Evolutionary conservation across 1,139 yeast genomes (phyloP), one percentile per base, ranked within the genome.

Genomic region (Kodamaea sp.): DNA sequence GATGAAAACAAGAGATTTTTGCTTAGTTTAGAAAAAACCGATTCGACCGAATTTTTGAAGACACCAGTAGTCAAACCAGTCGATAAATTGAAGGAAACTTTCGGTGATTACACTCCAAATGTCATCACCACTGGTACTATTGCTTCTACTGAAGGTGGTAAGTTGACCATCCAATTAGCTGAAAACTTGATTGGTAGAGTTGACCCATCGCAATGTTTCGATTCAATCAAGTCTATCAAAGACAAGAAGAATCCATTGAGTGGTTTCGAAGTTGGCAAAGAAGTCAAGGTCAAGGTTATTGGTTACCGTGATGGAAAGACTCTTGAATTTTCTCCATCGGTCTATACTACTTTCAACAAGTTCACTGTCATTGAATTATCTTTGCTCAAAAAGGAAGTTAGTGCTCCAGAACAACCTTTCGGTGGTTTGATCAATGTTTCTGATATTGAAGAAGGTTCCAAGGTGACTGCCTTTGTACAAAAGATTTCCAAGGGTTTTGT

Each of bases 151-250:
- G 85, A 84, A 54, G 80, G 78, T 37, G 81, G 89, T 8, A 94
- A 87, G 62, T 67, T 90, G 51, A 81, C 83, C 53, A 83, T 90
- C 31, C 77, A 75, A 43, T 67, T 89, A 40, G 90, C 94, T 35
- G 95, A 84, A 44, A 83, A 84, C 54, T 70, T 82, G 46, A 85
- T 79, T 53, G 97, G 96, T 32, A 77, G 95, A 57, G 66, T 90
- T 41, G 96, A 87, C 54, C 72, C 83, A 15, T 77, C 92, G 7
- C 85, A 86, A 59, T 69, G 85, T 39, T 50, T 24, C 20, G 20
- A 20, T 7, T 24, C 59, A 0, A 63, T 67, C 47, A 62, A 68
- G 2, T 84, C 80, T 29, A 84, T 88, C 37, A 64, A 70, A 41
- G 80, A 87, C 55, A 60, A 60, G 28, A 68, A 65, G 44, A 70